phyloP scores from a whole-genome alignment of 805 yeast species.

The Kodamaea hsintzibuensis region DNA sequence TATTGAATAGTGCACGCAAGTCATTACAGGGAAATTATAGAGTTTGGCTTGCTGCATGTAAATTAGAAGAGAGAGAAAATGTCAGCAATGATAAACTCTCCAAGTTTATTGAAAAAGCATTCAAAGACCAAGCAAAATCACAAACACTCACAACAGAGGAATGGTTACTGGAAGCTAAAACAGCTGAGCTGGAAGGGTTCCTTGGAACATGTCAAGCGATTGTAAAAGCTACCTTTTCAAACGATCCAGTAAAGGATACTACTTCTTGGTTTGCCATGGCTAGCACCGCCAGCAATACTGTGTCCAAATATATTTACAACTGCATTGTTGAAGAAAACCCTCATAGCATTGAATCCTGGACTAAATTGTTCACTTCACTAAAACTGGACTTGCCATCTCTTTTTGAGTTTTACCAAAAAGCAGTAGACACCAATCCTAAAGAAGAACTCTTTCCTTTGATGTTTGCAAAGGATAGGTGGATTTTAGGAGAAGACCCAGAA shows the following conservation, averaged over 20 bases:
- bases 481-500: conserved; percentile 42
- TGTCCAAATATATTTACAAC: conserved; percentile 51
- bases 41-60: conserved; percentile 71
- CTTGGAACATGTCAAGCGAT: conserved; percentile 54
- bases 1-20: conserved; percentile 63
- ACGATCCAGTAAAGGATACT: conserved; percentile 16
- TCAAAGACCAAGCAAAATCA: conserved; percentile 5
- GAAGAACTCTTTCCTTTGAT: conserved; percentile 56
- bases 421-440: conserved; percentile 51
- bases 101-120: conserved; percentile 29
- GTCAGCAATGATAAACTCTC: conserved; percentile 46
- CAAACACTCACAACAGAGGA: conserved; percentile 24
- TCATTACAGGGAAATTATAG: conserved; percentile 45
- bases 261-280: background rate
- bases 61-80: conserved; percentile 61
- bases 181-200: conserved; percentile 50
- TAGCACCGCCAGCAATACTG: conserved; percentile 16
- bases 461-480: conserved; percentile 74
- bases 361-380: conserved; percentile 36
- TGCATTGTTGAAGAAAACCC: conserved; percentile 51
- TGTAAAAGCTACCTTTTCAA: conserved; percentile 40
- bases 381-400: conserved; percentile 30
- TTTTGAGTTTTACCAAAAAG: conserved; percentile 48
- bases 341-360: conserved; percentile 48
- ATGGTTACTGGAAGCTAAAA: conserved; percentile 61